These are phyloP conservation scores for Coemansia sp. DNA, from an alignment of 192 early-diverging fungal genomes.

Conservation along the genomic window DNA sequence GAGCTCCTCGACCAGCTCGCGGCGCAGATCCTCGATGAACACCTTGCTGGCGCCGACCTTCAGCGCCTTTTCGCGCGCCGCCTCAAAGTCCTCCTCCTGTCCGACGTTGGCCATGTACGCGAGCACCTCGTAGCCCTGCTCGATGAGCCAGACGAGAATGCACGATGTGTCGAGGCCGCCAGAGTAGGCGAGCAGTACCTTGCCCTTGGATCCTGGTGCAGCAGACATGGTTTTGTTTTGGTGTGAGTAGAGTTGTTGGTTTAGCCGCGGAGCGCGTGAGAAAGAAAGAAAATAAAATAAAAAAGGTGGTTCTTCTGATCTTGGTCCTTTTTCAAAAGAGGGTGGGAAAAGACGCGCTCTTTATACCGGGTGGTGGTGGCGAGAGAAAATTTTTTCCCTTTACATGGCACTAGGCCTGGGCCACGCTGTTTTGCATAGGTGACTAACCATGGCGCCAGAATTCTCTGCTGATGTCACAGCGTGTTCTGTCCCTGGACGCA, in stretches of 20 bases:
- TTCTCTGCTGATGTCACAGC: constrained; percentile 7
- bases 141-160: constrained; percentile 98
- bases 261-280: not conserved
- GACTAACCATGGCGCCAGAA: not conserved
- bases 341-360: not conserved
- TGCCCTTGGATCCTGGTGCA: constrained; percentile 71
- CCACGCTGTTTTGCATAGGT: not conserved
- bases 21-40: constrained; percentile 95
- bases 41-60: constrained; percentile 93
- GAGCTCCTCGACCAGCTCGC: constrained; percentile 91
- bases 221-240: constrained; percentile 31
- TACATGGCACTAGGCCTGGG: not conserved
- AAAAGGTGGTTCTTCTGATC: not conserved
- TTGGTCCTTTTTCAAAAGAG: not conserved
- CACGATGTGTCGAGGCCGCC: constrained; percentile 99
- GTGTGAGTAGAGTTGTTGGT: not conserved
- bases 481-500: not conserved
- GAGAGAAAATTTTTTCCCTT: not conserved
- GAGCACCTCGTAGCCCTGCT: constrained; percentile 97
- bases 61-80: constrained; percentile 89
- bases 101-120: constrained; percentile 99
- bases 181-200: constrained; percentile 94
- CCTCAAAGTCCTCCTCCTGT: constrained; percentile 99
- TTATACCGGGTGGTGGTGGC: not conserved
- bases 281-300: constrained; percentile 7